Base-by-base conservation (phyloP, 2,329 filamentous ascomycete species). In the Helicocarpus griseus region DNA sequence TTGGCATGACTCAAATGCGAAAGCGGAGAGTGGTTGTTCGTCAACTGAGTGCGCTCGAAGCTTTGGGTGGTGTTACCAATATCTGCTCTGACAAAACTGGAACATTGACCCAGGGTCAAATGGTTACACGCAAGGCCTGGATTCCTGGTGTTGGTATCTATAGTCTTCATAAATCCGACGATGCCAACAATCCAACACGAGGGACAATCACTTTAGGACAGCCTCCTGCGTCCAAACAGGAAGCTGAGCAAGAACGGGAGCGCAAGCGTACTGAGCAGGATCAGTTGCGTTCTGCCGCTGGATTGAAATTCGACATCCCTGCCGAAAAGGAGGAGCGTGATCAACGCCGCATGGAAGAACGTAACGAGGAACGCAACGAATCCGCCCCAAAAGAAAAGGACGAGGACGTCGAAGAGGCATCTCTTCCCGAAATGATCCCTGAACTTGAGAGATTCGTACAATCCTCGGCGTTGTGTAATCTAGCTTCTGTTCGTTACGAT, bases 241-340 rank as follows among this genome's bases (percentile, higher is more conserved):
- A 65, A 43, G 62, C 62, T 6, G 57, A 65, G 39, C 61, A 65
- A 29, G 61, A 65, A 29, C 63, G 38, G 2, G 47, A 57, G 69
- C 73, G 69, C 54, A 64, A 68, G 26, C 68, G 73, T 47, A 63
- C 69, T 21, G 73, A 75, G 54, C 74, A 75, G 31, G 80, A 85
- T 56, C 72, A 75, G 33, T 78, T 83, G 65, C 75, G 81, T 56
- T 82, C 77, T 59, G 73, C 79, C 1, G 76, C 77, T 17, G 79
- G 73, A 29, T 74, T 82, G 59, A 83, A 73, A 60, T 84, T 82
- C 56, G 83, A 82, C 60, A 73, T 85, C 0, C 81, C 81, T 0
- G 73, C 80, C 7, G 77, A 74, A 58, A 65, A 63, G 54, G 47
- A 64, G 56, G 48, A 60, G 5, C 62, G 61, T 19, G 59, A 61